Percentiles rank a stretch among this genome's conserved stretches.
Evolutionary conservation across 306 rosid genomes (phyloP).

Genomic region (Vigna mungo): DNA sequence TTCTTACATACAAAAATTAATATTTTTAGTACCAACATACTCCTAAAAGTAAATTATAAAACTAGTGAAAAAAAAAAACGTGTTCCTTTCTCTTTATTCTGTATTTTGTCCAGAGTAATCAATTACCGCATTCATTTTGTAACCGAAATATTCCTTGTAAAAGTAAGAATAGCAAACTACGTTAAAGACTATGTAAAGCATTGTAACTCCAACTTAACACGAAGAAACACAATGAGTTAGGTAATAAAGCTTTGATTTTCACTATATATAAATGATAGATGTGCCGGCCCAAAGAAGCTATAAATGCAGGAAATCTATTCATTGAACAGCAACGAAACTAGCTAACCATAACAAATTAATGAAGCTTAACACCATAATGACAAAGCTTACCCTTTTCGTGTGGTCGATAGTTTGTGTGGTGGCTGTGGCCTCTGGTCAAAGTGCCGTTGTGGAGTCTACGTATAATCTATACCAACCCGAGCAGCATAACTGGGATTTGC

Average conservation of each 20-base stretch:
- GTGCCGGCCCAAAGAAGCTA: slow-evolving; percentile 39
- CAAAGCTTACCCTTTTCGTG: slow-evolving; percentile 13
- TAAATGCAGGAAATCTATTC: slow-evolving; percentile 30
- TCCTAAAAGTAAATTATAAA: too few species aligned
- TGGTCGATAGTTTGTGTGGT: slow-evolving; percentile 29
- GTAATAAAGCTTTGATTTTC: background rate
- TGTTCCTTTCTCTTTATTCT: too few species aligned
- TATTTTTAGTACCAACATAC: too few species aligned
- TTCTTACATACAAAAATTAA: too few species aligned
- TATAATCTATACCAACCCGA: slow-evolving; percentile 66
- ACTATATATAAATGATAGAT: background rate
- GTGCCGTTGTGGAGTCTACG: slow-evolving; percentile 66
- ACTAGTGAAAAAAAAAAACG: too few species aligned
- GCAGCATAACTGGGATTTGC: slow-evolving; percentile 63
- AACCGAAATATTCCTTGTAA: too few species aligned
- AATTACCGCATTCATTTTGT: too few species aligned
- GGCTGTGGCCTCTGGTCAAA: slow-evolving; percentile 54
- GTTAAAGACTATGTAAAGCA: slow-evolving; percentile 1
- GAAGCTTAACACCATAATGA: slow-evolving; percentile 16
- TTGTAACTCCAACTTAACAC: background rate
- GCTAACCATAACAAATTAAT: background rate
- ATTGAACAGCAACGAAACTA: background rate
- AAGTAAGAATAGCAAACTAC: background rate
- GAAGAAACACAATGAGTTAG: slow-evolving; percentile 6
- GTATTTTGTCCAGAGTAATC: too few species aligned